These are phyloP conservation scores for Volvariella volvacea DNA, from an alignment of 1,284 basidiomycete genomes.

Conservation along the genomic window DNA sequence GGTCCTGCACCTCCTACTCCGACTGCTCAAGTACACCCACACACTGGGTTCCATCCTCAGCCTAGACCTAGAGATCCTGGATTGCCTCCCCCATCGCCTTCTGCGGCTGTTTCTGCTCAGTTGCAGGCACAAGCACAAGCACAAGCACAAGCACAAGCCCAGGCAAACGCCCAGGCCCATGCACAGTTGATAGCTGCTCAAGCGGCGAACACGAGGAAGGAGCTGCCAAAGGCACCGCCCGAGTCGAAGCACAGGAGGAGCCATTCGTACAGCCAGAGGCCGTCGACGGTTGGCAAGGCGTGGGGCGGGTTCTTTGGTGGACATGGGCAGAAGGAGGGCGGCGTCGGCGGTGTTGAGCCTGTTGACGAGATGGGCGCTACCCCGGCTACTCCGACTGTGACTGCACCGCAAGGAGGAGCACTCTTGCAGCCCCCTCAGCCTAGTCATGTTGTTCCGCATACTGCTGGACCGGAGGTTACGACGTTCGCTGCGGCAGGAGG, in stretches of 20 bases:
- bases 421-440: constrained; percentile 9
- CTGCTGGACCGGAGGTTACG: constrained; percentile 51
- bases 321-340: constrained; percentile 12
- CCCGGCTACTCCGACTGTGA: no score
- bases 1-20: no score
- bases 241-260: constrained; percentile 63
- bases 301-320: constrained; percentile 47
- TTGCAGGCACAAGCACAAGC: constrained; percentile 8
- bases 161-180: constrained; percentile 8
- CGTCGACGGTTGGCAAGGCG: constrained; percentile 30
- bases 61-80: constrained; percentile 54
- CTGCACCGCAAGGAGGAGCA: no score
- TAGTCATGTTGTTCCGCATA: constrained; percentile 35
- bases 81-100: constrained; percentile 28
- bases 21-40: no score
- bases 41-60: constrained; percentile 29
- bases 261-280: constrained; percentile 73
- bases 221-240: constrained; percentile 56
- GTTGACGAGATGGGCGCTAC: constrained; percentile 36
- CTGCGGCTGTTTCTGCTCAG: constrained; percentile 9
- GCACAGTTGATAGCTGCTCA: no score
- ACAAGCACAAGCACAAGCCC: no score
- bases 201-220: constrained; percentile 9
- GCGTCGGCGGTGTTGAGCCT: constrained; percentile 17
- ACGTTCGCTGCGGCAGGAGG: constrained; percentile 33